Conservation (phyloP, 768 basidiomycete genomes). For the Tulasnella sp. region DNA sequence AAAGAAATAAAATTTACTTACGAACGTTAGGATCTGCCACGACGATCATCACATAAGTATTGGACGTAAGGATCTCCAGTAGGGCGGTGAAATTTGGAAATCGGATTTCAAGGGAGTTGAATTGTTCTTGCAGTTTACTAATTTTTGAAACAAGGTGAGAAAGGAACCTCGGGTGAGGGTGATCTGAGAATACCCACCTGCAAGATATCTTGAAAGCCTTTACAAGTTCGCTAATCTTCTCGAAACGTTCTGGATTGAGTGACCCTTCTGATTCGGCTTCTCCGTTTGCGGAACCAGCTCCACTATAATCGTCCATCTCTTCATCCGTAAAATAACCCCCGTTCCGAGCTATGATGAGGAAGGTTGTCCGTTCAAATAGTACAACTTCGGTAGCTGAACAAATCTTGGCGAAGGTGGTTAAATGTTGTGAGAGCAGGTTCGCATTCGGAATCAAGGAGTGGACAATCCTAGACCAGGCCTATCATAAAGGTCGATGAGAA, state of each 20-base stretch:
- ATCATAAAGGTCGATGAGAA: slow-evolving; percentile 3
- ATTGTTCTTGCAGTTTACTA: slow-evolving; percentile 53
- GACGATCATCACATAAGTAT: slow-evolving; percentile 85
- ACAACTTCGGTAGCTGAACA: slow-evolving; percentile 89
- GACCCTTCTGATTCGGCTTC: slow-evolving; percentile 42
- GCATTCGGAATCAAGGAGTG: slow-evolving; percentile 95
- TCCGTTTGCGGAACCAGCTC: slow-evolving; percentile 25
- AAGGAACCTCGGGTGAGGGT: background rate
- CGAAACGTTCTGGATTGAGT: slow-evolving; percentile 30
- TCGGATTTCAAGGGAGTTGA: slow-evolving; percentile 77
- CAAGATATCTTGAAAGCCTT: slow-evolving; percentile 93
- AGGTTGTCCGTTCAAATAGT: slow-evolving; percentile 93
- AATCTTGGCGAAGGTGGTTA: slow-evolving; percentile 72
- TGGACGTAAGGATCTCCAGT: slow-evolving; percentile 82
- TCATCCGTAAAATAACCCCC: slow-evolving; percentile 17
- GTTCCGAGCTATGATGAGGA: slow-evolving; percentile 75
- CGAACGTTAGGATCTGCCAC: slow-evolving; percentile 83
- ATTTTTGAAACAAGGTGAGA: slow-evolving; percentile 10
- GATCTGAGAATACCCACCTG: slow-evolving; percentile 34
- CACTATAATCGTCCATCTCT: slow-evolving; percentile 15
- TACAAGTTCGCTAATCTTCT: slow-evolving; percentile 59
- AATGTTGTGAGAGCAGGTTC: slow-evolving; percentile 71
- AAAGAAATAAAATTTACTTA: slow-evolving; percentile 26
- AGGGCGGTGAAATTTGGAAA: slow-evolving; percentile 75
- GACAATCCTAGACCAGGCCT: slow-evolving; percentile 99